Conservation (phyloP, 441 rosid species). For the Eruca vesicaria region DNA sequence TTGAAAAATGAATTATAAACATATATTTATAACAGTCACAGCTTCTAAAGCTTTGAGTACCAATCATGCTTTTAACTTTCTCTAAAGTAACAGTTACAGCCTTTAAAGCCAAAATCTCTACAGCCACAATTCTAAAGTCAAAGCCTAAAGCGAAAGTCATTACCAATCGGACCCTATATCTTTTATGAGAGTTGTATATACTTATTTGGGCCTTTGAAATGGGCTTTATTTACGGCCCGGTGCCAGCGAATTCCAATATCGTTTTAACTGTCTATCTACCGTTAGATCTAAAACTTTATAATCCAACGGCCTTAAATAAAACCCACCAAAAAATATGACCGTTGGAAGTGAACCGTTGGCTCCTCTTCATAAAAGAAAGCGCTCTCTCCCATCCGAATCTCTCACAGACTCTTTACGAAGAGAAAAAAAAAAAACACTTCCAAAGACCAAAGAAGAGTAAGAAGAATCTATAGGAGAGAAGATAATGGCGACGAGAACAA, state of each 20-base stretch:
- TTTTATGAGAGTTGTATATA: background rate
- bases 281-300: constrained; percentile 12
- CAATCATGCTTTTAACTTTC: no score
- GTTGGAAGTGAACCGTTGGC: constrained; percentile 57
- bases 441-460: background rate
- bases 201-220: background rate
- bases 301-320: constrained; percentile 52
- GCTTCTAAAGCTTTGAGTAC: no score
- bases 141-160: no score
- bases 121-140: no score
- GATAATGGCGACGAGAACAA: constrained; percentile 36
- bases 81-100: no score
- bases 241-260: background rate
- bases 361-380: constrained; percentile 48
- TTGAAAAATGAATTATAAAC: no score
- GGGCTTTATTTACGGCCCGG: background rate
- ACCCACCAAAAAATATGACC: constrained; percentile 52
- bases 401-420: constrained; percentile 13
- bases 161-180: no score
- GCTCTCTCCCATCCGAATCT: constrained; percentile 14
- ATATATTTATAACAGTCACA: no score
- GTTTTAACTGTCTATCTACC: constrained; percentile 4
- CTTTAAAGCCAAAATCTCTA: no score
- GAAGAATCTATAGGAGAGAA: background rate
- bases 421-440: no score